phyloP scores from a whole-genome alignment of 257 asterid genomes.

The Euphrasia confusa region DNA sequence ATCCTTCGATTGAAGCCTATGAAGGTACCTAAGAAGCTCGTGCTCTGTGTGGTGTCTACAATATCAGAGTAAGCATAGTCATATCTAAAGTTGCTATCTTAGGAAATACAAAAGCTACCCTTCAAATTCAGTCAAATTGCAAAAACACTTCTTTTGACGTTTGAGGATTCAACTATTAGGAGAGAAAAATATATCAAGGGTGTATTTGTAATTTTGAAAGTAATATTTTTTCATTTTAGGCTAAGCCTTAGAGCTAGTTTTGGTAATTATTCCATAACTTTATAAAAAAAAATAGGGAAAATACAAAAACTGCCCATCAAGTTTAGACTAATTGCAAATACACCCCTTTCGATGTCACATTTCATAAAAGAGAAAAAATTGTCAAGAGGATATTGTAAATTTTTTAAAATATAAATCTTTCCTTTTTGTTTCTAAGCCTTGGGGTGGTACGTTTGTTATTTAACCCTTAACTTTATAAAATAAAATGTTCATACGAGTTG shows the following conservation, averaged over 20 bases:
- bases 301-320: not conserved
- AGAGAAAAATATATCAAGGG: no score
- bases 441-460: no score
- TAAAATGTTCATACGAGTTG: slow-evolving; percentile 64
- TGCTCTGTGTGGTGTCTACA: slow-evolving; percentile 94
- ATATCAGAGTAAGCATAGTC: slow-evolving; percentile 15
- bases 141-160: no score
- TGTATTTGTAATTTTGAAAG: not conserved
- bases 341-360: not conserved
- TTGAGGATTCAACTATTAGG: no score
- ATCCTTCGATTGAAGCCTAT: slow-evolving; percentile 78
- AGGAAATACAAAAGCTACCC: not conserved
- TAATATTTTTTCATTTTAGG: not conserved
- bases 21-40: slow-evolving; percentile 81
- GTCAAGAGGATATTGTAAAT: not conserved
- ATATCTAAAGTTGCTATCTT: not conserved
- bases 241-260: not conserved
- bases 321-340: not conserved
- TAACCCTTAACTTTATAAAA: not conserved
- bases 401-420: no score
- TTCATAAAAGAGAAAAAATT: not conserved
- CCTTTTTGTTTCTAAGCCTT: no score
- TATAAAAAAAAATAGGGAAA: not conserved
- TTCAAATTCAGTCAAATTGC: not conserved
- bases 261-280: not conserved